Evolutionary conservation across 495 filamentous ascomycete genomes (phyloP).

Genomic region (Evernia prunastri): DNA sequence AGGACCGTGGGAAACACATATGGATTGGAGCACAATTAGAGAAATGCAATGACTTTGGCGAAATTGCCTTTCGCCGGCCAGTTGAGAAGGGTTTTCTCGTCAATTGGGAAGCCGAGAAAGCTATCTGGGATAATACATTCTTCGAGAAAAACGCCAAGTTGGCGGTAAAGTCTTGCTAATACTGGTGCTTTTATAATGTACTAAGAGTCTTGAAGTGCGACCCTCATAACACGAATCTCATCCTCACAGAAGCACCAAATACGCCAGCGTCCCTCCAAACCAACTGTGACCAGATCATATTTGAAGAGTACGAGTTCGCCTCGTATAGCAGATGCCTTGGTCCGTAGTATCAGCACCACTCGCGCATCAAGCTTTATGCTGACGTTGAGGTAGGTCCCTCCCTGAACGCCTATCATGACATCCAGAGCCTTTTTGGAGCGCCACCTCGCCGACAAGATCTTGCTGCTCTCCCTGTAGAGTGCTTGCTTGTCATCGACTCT

Average conservation of each 20-base stretch:
- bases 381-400: conserved; percentile 49
- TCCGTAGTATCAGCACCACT: conserved; percentile 36
- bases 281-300: conserved; percentile 92
- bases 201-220: conserved; percentile 46
- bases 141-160: conserved; percentile 55
- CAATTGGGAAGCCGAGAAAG: conserved; percentile 94
- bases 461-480: conserved; percentile 59
- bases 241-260: conserved; percentile 91
- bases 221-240: conserved; percentile 70
- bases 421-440: conserved; percentile 53
- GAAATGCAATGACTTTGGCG: conserved; percentile 80
- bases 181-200: not conserved
- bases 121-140: conserved; percentile 91
- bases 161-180: conserved; percentile 6
- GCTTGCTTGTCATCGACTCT: conserved; percentile 79
- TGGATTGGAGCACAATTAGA: conserved; percentile 78
- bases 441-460: conserved; percentile 35
- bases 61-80: conserved; percentile 78
- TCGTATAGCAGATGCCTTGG: conserved; percentile 71
- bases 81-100: conserved; percentile 94
- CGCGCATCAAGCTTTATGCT: not conserved
- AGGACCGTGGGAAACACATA: conserved; percentile 67
- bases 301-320: conserved; percentile 96
- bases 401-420: conserved; percentile 80
- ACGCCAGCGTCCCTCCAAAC: conserved; percentile 69